These are phyloP conservation scores for Arthrobotrys conoides DNA, from an alignment of 2,329 filamentous ascomycete species.

Conservation along the genomic window DNA sequence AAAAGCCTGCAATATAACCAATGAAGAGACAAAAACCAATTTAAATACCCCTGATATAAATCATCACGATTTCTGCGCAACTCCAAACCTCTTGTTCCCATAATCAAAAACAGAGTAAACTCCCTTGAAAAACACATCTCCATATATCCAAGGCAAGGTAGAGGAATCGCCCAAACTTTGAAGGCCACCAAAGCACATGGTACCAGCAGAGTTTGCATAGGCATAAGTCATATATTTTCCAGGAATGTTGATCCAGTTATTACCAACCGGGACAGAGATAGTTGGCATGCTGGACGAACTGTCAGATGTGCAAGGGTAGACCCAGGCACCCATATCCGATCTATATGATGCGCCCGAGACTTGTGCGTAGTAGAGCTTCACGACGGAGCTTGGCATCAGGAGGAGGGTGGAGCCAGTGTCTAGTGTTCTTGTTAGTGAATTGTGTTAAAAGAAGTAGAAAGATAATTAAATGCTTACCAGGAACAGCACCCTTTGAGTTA, in stretches of 20 bases:
- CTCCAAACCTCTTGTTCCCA: slow-evolving; percentile 76
- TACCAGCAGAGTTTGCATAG: slow-evolving; percentile 59
- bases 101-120: slow-evolving; percentile 90
- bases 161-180: slow-evolving; percentile 63
- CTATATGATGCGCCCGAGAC: slow-evolving; percentile 67
- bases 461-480: slow-evolving; percentile 15
- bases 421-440: not conserved
- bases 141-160: slow-evolving; percentile 71
- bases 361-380: slow-evolving; percentile 67
- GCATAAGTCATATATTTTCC: slow-evolving; percentile 67
- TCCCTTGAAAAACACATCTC: slow-evolving; percentile 89
- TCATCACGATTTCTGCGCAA: slow-evolving; percentile 51
- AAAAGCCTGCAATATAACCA: slow-evolving; percentile 7
- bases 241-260: slow-evolving; percentile 65
- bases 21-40: not conserved
- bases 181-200: slow-evolving; percentile 66
- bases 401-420: slow-evolving; percentile 69
- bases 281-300: slow-evolving; percentile 66
- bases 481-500: slow-evolving; percentile 41
- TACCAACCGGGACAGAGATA: slow-evolving; percentile 65
- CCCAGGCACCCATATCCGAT: slow-evolving; percentile 66
- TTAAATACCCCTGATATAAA: too few relatives aligned
- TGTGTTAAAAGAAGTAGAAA: too few relatives aligned
- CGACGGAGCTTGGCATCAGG: slow-evolving; percentile 66
- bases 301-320: slow-evolving; percentile 66